Conservation (phyloP, 768 basidiomycete species). For the Mycena belliarum region DNA sequence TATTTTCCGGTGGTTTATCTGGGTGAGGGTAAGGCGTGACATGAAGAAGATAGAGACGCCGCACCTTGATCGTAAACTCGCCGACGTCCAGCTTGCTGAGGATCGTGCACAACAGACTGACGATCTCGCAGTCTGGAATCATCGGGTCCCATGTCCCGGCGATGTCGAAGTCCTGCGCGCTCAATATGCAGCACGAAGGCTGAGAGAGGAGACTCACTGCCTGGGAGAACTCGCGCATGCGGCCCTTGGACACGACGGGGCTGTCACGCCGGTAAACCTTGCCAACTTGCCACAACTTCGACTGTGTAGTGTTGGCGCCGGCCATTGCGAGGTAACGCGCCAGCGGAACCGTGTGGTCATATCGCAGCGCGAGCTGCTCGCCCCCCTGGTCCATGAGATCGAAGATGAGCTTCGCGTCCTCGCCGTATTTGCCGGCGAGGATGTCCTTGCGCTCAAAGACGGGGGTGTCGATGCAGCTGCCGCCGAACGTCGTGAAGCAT, state of each 20-base stretch:
- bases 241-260: slow-evolving; percentile 95
- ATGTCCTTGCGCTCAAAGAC: slow-evolving; percentile 98
- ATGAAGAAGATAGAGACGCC: not conserved
- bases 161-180: slow-evolving; percentile 87
- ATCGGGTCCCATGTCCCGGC: slow-evolving; percentile 91
- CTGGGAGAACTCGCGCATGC: slow-evolving; percentile 98
- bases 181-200: not conserved
- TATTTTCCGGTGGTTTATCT: slow-evolving; percentile 96
- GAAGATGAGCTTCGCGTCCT: slow-evolving; percentile 96
- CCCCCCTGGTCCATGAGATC: slow-evolving; percentile 98
- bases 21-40: not conserved
- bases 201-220: slow-evolving; percentile 56
- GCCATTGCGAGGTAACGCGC: slow-evolving; percentile 96
- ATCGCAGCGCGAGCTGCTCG: slow-evolving; percentile 90
- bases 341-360: slow-evolving; percentile 96
- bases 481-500: slow-evolving; percentile 87
- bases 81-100: slow-evolving; percentile 85
- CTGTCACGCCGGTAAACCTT: slow-evolving; percentile 97
- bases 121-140: slow-evolving; percentile 94
- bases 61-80: slow-evolving; percentile 91
- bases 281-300: slow-evolving; percentile 97
- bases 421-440: slow-evolving; percentile 94
- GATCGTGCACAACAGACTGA: slow-evolving; percentile 80
- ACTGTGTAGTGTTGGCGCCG: slow-evolving; percentile 69
- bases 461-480: slow-evolving; percentile 92